Evolutionary conservation across 208 protist genomes (phyloP).

Genomic region (Endotrypanum monterogeii): DNA sequence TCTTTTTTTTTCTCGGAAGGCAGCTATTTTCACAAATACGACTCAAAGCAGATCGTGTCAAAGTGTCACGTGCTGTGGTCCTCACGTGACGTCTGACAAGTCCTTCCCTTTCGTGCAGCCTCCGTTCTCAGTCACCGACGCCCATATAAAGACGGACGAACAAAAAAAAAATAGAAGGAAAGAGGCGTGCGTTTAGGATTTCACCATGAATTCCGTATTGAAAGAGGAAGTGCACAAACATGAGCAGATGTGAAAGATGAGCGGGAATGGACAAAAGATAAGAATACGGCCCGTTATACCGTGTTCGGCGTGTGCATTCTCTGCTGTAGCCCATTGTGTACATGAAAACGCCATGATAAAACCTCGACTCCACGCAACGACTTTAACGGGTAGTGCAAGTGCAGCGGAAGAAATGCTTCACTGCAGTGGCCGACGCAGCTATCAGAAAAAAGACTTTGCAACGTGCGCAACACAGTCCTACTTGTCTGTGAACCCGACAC

Average conservation of each 20-base stretch:
- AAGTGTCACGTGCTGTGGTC: too few species aligned
- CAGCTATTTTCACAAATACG: too few species aligned
- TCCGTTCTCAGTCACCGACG: too few species aligned
- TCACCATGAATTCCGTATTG: too few species aligned
- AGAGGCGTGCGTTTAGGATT: too few species aligned
- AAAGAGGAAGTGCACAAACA: neutral
- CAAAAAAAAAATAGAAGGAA: too few species aligned
- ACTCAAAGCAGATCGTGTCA: too few species aligned
- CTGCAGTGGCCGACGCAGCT: neutral
- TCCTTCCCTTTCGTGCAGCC: too few species aligned
- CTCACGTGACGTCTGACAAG: too few species aligned
- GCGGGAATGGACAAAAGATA: neutral
- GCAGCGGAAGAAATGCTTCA: neutral
- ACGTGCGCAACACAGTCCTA: neutral
- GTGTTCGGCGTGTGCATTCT: neutral
- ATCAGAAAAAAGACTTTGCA: neutral
- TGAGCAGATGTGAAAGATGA: neutral
- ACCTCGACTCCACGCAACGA: neutral
- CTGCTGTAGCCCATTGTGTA: neutral
- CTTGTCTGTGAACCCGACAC: neutral
- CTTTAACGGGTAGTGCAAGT: neutral
- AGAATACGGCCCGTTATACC: neutral
- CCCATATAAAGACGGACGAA: too few species aligned
- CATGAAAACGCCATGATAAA: neutral
- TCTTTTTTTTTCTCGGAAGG: too few species aligned